Conservation (phyloP, 345 rosid species). For the thale cress (Arabidopsis thaliana) region DNA sequence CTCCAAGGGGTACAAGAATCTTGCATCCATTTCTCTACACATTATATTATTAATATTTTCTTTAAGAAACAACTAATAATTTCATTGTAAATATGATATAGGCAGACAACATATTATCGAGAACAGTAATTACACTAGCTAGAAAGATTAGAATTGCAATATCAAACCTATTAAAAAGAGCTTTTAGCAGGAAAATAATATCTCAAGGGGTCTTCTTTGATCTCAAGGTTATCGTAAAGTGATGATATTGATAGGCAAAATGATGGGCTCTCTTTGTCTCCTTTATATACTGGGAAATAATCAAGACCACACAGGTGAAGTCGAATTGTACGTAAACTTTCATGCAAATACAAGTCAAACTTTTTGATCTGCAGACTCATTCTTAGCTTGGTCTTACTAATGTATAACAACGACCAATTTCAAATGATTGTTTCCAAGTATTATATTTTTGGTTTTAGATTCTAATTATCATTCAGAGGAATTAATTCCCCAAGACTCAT, state of each 20-base stretch:
- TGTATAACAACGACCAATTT: constrained; percentile 9
- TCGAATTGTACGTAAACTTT: constrained; percentile 37
- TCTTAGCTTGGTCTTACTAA: constrained; percentile 22
- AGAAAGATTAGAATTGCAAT: background rate
- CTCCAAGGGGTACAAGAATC: constrained; percentile 52
- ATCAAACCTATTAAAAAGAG: constrained; percentile 28
- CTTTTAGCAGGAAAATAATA: background rate
- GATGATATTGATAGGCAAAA: constrained; percentile 10
- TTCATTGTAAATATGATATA: background rate
- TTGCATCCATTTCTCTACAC: constrained; percentile 44
- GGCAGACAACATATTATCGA: background rate
- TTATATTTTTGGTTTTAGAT: background rate
- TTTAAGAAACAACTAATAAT: constrained; percentile 1
- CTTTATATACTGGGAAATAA: constrained; percentile 22
- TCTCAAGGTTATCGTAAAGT: constrained; percentile 20
- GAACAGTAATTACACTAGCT: background rate
- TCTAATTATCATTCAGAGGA: background rate
- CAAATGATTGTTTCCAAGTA: background rate
- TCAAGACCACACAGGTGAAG: constrained; percentile 1
- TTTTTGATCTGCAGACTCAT: constrained; percentile 26
- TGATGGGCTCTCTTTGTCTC: constrained; percentile 11
- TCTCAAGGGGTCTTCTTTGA: constrained; percentile 16
- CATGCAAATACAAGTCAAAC: constrained; percentile 37
- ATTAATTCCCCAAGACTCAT: background rate
- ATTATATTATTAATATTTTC: constrained; percentile 6